Conservation (phyloP, 2,329 filamentous ascomycete species). For the Aureobasidium sp. region DNA sequence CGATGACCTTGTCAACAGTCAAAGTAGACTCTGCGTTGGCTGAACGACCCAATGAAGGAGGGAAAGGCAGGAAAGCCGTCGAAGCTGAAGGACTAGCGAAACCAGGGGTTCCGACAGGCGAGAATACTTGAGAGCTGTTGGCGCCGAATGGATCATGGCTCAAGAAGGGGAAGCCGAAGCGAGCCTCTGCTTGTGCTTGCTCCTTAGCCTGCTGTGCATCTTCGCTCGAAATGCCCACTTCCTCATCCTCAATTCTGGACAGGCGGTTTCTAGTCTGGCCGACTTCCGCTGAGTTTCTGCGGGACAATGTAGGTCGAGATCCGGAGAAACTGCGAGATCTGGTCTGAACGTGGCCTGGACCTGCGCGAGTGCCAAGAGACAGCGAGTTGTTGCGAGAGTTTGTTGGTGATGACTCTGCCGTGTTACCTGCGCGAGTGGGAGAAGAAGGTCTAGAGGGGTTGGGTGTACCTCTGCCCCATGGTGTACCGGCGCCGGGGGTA, state of each 20-base stretch:
- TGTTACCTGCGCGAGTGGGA: constrained; percentile 17
- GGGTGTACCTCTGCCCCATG: constrained; percentile 22
- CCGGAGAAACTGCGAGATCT: constrained; percentile 4
- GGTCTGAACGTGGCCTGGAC: constrained; percentile 27
- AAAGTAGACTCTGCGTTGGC: constrained; percentile 23
- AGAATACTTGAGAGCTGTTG: background rate
- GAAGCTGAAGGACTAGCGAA: constrained; percentile 1
- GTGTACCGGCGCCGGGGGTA: constrained; percentile 32
- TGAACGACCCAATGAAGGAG: background rate
- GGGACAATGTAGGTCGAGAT: constrained; percentile 13
- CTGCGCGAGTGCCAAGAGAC: constrained; percentile 32
- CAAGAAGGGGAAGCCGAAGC: constrained; percentile 5
- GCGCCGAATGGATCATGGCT: constrained; percentile 1
- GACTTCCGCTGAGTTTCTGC: constrained; percentile 21
- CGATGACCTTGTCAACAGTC: constrained; percentile 49
- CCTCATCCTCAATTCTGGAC: constrained; percentile 24
- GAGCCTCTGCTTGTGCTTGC: constrained; percentile 7
- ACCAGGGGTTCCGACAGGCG: background rate
- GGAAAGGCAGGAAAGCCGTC: constrained; percentile 2
- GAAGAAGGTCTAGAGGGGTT: constrained; percentile 25
- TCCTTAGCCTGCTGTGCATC: constrained; percentile 23
- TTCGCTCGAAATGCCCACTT: constrained; percentile 22
- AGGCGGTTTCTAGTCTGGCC: constrained; percentile 15
- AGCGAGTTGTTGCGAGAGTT: constrained; percentile 13
- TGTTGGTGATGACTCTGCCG: constrained; percentile 10